Evolutionary conservation across 1,139 yeast species (phyloP).

Genomic region (Magnusiomyces fungicola): DNA sequence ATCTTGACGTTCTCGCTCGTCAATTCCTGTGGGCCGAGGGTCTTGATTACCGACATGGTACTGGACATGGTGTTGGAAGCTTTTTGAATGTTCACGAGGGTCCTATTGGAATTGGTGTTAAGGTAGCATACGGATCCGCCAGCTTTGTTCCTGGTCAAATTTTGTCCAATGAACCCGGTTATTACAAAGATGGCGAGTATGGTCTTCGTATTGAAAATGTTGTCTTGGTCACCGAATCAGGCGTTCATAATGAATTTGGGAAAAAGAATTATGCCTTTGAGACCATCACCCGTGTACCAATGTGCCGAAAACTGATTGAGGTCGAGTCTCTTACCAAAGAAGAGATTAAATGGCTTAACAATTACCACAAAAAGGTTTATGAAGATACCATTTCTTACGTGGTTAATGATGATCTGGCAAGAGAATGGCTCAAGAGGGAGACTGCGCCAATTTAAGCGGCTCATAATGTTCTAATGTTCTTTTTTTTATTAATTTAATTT

Average conservation of each 20-base stretch:
- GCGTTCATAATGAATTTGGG: slow-evolving; percentile 39
- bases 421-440: slow-evolving; percentile 11
- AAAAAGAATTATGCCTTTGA: slow-evolving; percentile 66
- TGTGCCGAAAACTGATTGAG: slow-evolving; percentile 63
- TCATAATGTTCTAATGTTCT: neutral
- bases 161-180: slow-evolving; percentile 93
- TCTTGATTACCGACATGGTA: slow-evolving; percentile 90
- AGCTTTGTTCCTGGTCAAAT: slow-evolving; percentile 65
- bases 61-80: slow-evolving; percentile 96
- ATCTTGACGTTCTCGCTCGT: slow-evolving; percentile 82
- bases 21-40: slow-evolving; percentile 83
- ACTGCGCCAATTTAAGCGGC: slow-evolving; percentile 5
- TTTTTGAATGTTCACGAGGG: slow-evolving; percentile 94
- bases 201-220: slow-evolving; percentile 91
- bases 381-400: slow-evolving; percentile 43
- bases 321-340: slow-evolving; percentile 46
- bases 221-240: slow-evolving; percentile 50
- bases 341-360: slow-evolving; percentile 63
- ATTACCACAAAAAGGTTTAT: slow-evolving; percentile 61
- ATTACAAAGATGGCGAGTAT: slow-evolving; percentile 82
- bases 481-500: neutral
- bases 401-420: slow-evolving; percentile 40
- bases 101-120: slow-evolving; percentile 84
- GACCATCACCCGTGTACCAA: slow-evolving; percentile 84
- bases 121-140: slow-evolving; percentile 30